Conservation (phyloP, 345 rosid species). For the Cardiospermum halicacabum region DNA sequence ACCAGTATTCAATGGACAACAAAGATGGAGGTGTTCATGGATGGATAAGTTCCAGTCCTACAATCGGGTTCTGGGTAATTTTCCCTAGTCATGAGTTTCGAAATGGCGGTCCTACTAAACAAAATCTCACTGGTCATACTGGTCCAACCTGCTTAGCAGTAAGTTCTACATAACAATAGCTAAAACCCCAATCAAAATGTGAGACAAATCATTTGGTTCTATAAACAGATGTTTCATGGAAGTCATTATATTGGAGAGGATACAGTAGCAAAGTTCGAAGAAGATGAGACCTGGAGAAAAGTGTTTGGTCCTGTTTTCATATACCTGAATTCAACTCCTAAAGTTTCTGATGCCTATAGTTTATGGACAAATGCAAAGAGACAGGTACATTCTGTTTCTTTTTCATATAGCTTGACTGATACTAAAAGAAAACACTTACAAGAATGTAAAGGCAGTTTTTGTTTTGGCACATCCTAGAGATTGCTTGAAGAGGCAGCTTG, state of each 20-base stretch:
- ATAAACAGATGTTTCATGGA: constrained; percentile 29
- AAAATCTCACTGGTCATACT: constrained; percentile 34
- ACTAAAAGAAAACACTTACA: background rate
- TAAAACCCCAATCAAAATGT: too few relatives aligned
- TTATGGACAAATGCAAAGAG: constrained; percentile 36
- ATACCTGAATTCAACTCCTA: constrained; percentile 35
- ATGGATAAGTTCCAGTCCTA: constrained; percentile 35
- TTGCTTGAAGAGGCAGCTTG: constrained; percentile 30
- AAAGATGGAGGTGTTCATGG: constrained; percentile 41
- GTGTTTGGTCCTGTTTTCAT: constrained; percentile 37
- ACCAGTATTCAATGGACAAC: constrained; percentile 37
- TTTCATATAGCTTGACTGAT: background rate
- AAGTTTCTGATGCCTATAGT: constrained; percentile 25
- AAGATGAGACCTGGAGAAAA: constrained; percentile 41
- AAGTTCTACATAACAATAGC: constrained; percentile 9
- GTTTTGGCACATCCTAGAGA: constrained; percentile 21
- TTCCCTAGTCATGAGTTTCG: constrained; percentile 35
- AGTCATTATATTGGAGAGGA: constrained; percentile 31
- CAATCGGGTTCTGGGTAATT: constrained; percentile 36
- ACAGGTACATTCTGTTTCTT: constrained; percentile 21
- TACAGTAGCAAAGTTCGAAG: constrained; percentile 28
- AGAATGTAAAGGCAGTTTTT: background rate
- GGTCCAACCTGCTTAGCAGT: constrained; percentile 38
- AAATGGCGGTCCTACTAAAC: constrained; percentile 40
- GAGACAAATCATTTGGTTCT: too few relatives aligned